phyloP scores from a whole-genome alignment of 345 rosid species.

The Cardamine occulta region DNA sequence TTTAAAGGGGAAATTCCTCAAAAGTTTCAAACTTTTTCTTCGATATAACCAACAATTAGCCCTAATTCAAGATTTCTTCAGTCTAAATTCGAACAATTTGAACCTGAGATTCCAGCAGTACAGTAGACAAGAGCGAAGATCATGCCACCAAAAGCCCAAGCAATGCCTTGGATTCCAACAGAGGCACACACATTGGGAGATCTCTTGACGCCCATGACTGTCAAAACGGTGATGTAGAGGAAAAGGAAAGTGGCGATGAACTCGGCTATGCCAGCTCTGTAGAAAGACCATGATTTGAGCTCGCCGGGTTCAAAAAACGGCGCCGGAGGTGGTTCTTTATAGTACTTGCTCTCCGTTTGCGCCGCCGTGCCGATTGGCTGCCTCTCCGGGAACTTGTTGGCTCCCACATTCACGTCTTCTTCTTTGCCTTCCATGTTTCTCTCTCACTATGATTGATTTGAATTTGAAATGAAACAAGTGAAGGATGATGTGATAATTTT shows the following conservation, averaged over 20 bases:
- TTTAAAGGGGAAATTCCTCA: neutral
- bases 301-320: conserved; percentile 70
- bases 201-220: conserved; percentile 68
- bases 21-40: neutral
- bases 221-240: conserved; percentile 65
- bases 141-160: conserved; percentile 88
- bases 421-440: conserved; percentile 66
- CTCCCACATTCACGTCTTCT: conserved; percentile 70
- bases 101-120: conserved; percentile 80
- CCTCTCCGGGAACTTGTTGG: conserved; percentile 71
- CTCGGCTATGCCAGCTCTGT: conserved; percentile 77
- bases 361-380: conserved; percentile 74
- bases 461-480: neutral
- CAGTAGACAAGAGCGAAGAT: conserved; percentile 82
- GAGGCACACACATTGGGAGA: conserved; percentile 48
- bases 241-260: conserved; percentile 68
- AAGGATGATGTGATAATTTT: neutral
- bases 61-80: conserved; percentile 6
- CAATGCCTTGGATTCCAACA: conserved; percentile 75
- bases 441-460: neutral
- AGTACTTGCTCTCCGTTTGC: conserved; percentile 59
- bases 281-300: conserved; percentile 71
- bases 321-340: conserved; percentile 63
- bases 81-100: neutral
- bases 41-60: neutral